Evolutionary conservation across 2,329 filamentous ascomycete species (phyloP), one percentile per base, ranked within the genome.

Genomic region (Arthrobotrys sinensis): DNA sequence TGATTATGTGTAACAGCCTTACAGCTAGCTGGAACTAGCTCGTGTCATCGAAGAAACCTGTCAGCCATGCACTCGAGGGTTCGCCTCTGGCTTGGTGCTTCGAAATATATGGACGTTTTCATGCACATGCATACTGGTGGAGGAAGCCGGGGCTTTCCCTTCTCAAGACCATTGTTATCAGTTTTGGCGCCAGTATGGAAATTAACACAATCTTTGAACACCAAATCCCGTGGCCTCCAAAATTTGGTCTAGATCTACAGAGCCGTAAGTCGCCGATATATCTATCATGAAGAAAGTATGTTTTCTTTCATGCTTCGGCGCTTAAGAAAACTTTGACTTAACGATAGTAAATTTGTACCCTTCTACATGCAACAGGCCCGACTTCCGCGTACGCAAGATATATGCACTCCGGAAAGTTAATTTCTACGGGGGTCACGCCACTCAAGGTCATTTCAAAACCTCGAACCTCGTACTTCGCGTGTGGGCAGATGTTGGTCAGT

Each of bases 31-130:
- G 24, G 46, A 21, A 52, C 16, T 71, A 48, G 57, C 21, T 32
- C 53, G 34, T 65, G 48, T 21, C 43, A 48, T 65, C 16, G 38
- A 55, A 32, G 14, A 19, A 43, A 36, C 36, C 38, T 73, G 48
- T 73, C 60, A 73, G 32, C 40, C 40, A 50, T 65, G 60, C 38
- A 65, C 16, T 36, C 40, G 10, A 32, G 19, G 16, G 52, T 12
- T 65, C 38, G 48, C 43, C 69, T 60, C 50, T 50, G 19, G 60
- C 38, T 65, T 48, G 40, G 60, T 60, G 34, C 12, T 60, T 24
- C 4, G 36, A 48, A 40, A 48, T 7, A 48, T 38, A 14, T 50
- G 16, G 60, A 66, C 50, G 69, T 57, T 73, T 73, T 65, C 60
- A 66, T 63, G 50, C 50, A 53, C 40, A 19, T 55, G 67, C 55